Percentiles rank a stretch among this genome's conserved stretches.
Conservation (phyloP, 805 yeast species). For the Pichia scutulata region DNA sequence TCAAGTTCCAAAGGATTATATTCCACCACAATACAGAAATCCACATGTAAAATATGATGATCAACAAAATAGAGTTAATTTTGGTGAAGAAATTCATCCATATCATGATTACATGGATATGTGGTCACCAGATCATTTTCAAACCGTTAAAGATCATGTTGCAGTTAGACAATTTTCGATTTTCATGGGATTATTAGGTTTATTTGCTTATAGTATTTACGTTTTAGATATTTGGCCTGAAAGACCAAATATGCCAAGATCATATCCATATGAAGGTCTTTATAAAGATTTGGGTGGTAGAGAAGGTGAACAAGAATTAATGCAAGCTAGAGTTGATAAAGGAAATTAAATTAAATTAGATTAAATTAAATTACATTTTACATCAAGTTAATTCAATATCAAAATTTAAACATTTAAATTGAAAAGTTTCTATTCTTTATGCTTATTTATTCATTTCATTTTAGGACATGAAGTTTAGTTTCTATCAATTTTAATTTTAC, state of each 20-base stretch:
- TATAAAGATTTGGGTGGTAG: conserved; percentile 68
- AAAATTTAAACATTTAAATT: too few species aligned
- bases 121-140: conserved; percentile 80
- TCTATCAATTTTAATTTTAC: not conserved
- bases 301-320: conserved; percentile 36
- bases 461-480: not conserved
- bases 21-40: conserved; percentile 49
- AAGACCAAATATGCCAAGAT: conserved; percentile 68
- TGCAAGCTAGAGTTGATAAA: conserved; percentile 36
- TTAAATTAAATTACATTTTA: too few species aligned
- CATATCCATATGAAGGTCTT: conserved; percentile 68
- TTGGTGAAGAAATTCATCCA: conserved; percentile 62
- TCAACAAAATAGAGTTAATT: conserved; percentile 73
- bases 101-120: conserved; percentile 69
- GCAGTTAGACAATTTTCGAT: conserved; percentile 53
- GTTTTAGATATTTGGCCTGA: conserved; percentile 51
- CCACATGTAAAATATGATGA: conserved; percentile 74
- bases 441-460: not conserved
- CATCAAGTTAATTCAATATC: not conserved
- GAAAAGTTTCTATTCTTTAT: not conserved
- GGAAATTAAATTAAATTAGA: conserved; percentile 12
- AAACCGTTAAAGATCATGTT: conserved; percentile 47
- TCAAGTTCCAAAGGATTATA: conserved; percentile 47
- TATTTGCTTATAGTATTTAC: conserved; percentile 38
- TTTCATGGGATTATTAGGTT: conserved; percentile 45